Conservation (phyloP, 2,329 filamentous ascomycete species). For the Zelopaecilomyces penicillatus region DNA sequence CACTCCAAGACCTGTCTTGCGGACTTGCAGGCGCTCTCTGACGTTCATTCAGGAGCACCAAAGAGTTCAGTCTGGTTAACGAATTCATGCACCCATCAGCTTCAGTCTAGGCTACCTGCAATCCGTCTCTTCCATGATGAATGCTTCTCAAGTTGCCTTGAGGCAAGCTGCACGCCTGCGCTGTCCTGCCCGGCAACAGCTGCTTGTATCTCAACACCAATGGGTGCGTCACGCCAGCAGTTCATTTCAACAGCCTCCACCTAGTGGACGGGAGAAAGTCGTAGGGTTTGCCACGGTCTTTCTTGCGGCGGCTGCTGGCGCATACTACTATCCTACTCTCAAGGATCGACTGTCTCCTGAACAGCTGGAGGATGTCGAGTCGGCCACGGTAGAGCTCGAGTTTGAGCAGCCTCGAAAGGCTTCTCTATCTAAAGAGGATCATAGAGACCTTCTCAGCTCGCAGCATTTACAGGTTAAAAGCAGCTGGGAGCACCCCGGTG, state of each 20-base stretch:
- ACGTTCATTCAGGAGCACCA: neutral
- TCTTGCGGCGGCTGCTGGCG: constrained; percentile 29
- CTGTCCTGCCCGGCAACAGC: constrained; percentile 14
- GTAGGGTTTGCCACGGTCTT: constrained; percentile 26
- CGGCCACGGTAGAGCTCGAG: constrained; percentile 44
- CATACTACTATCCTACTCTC: constrained; percentile 30
- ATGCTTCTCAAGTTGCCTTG: constrained; percentile 20
- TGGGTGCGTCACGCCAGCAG: constrained; percentile 22
- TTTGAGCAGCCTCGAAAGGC: constrained; percentile 59
- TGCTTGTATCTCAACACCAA: constrained; percentile 17
- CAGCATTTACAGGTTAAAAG: constrained; percentile 82
- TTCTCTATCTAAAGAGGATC: constrained; percentile 58
- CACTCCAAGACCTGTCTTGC: constrained; percentile 2
- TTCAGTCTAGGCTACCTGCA: neutral
- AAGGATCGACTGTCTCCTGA: constrained; percentile 17
- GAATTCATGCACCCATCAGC: neutral
- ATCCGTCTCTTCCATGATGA: constrained; percentile 18
- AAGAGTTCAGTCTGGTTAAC: neutral
- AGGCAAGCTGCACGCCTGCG: constrained; percentile 18
- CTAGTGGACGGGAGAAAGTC: constrained; percentile 19
- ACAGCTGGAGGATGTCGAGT: constrained; percentile 10
- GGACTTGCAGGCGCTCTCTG: neutral
- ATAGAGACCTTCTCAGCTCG: constrained; percentile 67
- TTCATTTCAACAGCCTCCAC: constrained; percentile 10
- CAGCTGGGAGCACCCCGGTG: constrained; percentile 73